These are phyloP conservation scores for Bryoglossum gracile DNA, from an alignment of 495 filamentous ascomycete species.

Conservation along the genomic window DNA sequence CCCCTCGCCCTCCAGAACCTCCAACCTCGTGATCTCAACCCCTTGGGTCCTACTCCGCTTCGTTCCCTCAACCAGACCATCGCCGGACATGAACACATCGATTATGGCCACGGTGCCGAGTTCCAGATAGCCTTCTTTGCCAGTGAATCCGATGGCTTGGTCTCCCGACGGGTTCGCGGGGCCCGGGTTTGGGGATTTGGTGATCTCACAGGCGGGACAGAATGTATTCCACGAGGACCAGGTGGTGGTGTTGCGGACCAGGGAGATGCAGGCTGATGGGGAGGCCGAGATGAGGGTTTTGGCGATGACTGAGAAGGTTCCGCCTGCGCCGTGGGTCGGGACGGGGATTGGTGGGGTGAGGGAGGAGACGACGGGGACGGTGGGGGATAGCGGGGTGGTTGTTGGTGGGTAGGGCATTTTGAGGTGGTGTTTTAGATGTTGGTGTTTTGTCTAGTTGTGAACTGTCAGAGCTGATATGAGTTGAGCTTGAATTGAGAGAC, in stretches of 20 bases:
- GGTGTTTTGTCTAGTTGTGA: no score
- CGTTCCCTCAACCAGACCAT: slow-evolving; percentile 5
- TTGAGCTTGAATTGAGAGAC: no score
- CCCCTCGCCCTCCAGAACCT: slow-evolving; percentile 2
- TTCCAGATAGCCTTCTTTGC: slow-evolving; percentile 2
- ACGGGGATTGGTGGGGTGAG: slow-evolving; percentile 3
- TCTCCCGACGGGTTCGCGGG: not conserved
- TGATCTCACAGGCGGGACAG: slow-evolving; percentile 4
- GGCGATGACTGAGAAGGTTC: slow-evolving; percentile 8
- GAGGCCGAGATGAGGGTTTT: slow-evolving; percentile 4
- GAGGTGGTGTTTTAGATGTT: not conserved
- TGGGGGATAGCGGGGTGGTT: not conserved
- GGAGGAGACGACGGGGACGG: slow-evolving; percentile 3
- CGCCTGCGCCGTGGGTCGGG: slow-evolving; percentile 11
- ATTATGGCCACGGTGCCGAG: not conserved
- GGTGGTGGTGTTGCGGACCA: slow-evolving; percentile 7
- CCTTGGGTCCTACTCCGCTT: slow-evolving; percentile 10
- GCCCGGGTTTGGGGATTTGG: not conserved
- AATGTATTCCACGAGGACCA: slow-evolving; percentile 16
- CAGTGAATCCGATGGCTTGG: not conserved
- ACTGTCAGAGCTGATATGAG: no score
- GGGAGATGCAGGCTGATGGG: not conserved
- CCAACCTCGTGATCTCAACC: not conserved
- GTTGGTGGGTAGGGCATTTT: slow-evolving; percentile 9
- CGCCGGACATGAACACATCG: slow-evolving; percentile 16